These are phyloP conservation scores for Trichoderma sp. DNA, from an alignment of 2,329 filamentous ascomycete species.

Conservation along the genomic window DNA sequence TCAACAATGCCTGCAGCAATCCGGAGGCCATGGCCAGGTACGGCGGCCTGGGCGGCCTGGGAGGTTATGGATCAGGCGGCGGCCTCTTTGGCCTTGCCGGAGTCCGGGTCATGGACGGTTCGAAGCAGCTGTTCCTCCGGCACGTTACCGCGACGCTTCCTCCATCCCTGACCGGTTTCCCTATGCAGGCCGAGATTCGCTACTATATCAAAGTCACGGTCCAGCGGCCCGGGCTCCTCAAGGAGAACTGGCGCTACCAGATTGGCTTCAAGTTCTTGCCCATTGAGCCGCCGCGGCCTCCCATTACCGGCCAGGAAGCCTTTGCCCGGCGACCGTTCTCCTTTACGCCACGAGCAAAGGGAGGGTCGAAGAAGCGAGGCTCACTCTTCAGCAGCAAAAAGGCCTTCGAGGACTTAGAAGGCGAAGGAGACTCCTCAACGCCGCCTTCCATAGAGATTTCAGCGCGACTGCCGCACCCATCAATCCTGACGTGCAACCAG, in stretches of 20 bases:
- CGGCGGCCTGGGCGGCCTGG: conserved; percentile 56
- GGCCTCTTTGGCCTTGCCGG: conserved; percentile 54
- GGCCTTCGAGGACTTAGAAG: conserved; percentile 37
- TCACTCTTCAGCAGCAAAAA: conserved; percentile 57
- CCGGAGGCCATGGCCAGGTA: conserved; percentile 56
- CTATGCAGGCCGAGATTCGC: conserved; percentile 82
- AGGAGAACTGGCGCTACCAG: conserved; percentile 78
- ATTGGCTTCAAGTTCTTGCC: conserved; percentile 83
- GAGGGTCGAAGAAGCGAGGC: conserved; percentile 54
- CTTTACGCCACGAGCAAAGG: conserved; percentile 51
- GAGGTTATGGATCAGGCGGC: conserved; percentile 51
- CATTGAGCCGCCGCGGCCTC: conserved; percentile 81
- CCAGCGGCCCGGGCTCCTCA: conserved; percentile 82
- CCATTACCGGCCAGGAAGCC: conserved; percentile 70
- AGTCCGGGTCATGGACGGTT: conserved; percentile 64
- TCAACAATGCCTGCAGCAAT: conserved; percentile 73
- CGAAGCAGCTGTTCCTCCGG: conserved; percentile 60
- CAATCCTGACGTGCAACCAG: conserved; percentile 86
- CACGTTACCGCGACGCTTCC: conserved; percentile 88
- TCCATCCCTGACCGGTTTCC: conserved; percentile 84
- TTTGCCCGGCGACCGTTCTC: conserved; percentile 75
- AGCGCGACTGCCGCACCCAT: conserved; percentile 81
- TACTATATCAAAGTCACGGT: conserved; percentile 98
- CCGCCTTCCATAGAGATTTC: conserved; percentile 73
- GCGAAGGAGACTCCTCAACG: conserved; percentile 35